Evolutionary conservation across 2,329 filamentous ascomycete species (phyloP).

Genomic region (Penicillium vulpinum): DNA sequence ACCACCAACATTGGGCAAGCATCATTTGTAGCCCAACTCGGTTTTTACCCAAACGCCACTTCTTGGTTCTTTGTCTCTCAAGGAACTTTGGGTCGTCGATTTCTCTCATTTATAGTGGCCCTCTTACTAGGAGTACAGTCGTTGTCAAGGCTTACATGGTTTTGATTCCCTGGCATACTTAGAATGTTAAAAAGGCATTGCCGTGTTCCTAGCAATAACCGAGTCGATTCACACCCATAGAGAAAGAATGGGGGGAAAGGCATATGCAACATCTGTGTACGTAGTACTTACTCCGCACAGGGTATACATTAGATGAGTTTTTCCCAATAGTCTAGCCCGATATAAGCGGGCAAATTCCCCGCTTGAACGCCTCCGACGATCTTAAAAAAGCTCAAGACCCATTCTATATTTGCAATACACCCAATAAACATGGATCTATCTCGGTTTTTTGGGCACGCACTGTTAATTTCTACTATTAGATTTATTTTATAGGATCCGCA

Average conservation of each 20-base stretch:
- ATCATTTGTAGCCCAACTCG: background rate
- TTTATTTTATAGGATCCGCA: background rate
- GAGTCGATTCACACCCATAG: background rate
- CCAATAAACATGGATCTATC: background rate
- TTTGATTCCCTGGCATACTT: background rate
- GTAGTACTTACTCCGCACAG: background rate
- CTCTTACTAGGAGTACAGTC: background rate
- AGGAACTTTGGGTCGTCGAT: background rate
- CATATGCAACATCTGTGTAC: background rate
- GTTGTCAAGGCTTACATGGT: background rate
- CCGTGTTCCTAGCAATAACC: background rate
- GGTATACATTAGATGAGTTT: background rate
- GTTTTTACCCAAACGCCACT: background rate
- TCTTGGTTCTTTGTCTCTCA: background rate
- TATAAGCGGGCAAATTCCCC: background rate
- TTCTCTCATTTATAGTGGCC: background rate
- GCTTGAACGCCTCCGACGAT: background rate
- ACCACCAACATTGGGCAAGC: background rate
- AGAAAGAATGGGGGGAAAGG: background rate
- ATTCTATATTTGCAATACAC: background rate
- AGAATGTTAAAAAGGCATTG: background rate
- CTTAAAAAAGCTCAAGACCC: background rate
- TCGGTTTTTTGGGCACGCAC: background rate
- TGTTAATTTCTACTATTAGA: background rate
- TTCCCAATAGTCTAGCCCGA: background rate